Conservation (phyloP, 2,329 filamentous ascomycete species). For the Tolypocladium guangdongense region DNA sequence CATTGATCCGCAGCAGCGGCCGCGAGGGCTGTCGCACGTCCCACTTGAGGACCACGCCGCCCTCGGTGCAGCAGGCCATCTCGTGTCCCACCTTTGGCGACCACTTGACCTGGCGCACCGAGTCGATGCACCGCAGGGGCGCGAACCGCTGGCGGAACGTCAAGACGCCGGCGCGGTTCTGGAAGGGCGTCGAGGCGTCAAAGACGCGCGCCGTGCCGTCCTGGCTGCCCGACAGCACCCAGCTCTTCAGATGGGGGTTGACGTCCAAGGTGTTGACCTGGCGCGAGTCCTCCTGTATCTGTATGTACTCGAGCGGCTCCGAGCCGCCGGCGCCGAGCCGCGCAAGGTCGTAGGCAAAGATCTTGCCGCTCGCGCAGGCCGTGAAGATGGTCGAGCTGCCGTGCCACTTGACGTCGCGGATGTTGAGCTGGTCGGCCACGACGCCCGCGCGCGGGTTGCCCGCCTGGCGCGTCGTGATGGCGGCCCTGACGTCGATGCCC, state of each 20-base stretch:
- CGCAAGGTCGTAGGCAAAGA: conserved; percentile 52
- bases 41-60: conserved; percentile 52
- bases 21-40: conserved; percentile 44
- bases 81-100: conserved; percentile 49
- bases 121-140: conserved; percentile 26
- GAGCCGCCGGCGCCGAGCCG: conserved; percentile 33
- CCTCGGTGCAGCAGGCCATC: conserved; percentile 54
- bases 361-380: conserved; percentile 52
- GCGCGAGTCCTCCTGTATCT: conserved; percentile 49
- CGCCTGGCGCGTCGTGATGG: conserved; percentile 39
- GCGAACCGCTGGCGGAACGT: conserved; percentile 38
- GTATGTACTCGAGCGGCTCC: conserved; percentile 41
- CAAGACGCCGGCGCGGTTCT: conserved; percentile 35
- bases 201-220: conserved; percentile 53
- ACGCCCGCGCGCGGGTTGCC: conserved; percentile 29
- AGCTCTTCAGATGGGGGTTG: conserved; percentile 47
- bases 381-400: conserved; percentile 46
- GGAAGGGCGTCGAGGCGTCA: conserved; percentile 39
- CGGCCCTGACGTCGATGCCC: conserved; percentile 45
- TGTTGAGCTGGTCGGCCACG: conserved; percentile 47
- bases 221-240: conserved; percentile 51
- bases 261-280: conserved; percentile 55
- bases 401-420: conserved; percentile 51
- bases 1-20: conserved; percentile 48
- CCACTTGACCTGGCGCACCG: conserved; percentile 53